Evolutionary conservation across 768 basidiomycete genomes (phyloP).

Genomic region (Tephrocybe sp.): DNA sequence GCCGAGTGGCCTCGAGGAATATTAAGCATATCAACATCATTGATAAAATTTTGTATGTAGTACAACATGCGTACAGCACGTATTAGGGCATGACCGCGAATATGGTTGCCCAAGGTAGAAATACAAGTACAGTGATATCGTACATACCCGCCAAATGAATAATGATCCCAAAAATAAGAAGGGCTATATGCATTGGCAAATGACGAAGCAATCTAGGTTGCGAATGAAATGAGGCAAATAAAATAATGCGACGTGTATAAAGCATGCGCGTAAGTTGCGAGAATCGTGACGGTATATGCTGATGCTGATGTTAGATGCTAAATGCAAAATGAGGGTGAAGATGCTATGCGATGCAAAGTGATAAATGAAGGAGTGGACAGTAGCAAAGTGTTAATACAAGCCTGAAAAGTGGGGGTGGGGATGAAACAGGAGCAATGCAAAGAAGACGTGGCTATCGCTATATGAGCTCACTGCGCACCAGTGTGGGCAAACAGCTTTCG

Average conservation of each 20-base stretch:
- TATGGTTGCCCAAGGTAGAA: not conserved
- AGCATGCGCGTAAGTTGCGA: not conserved
- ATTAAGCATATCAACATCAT: too few species aligned
- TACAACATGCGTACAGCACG: conserved; percentile 1
- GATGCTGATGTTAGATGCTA: conserved; percentile 5
- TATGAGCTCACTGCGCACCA: conserved; percentile 25
- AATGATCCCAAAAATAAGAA: not conserved
- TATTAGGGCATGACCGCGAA: too few species aligned
- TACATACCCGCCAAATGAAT: conserved; percentile 10
- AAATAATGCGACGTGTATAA: conserved; percentile 2
- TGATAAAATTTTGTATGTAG: not conserved
- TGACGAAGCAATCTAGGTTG: not conserved
- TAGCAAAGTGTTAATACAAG: not conserved
- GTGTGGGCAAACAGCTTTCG: conserved; percentile 47
- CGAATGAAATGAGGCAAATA: conserved; percentile 2
- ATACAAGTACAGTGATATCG: conserved; percentile 9
- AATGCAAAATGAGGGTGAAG: conserved; percentile 14
- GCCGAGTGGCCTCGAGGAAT: too few species aligned
- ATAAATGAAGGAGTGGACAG: conserved; percentile 3
- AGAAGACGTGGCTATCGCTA: not conserved
- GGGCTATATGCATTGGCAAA: not conserved
- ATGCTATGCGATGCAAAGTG: conserved; percentile 8
- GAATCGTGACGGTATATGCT: not conserved
- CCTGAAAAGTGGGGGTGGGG: not conserved
- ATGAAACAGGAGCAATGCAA: not conserved